Conservation (phyloP, 139 green algal genomes). For the Chlorella sp. region DNA sequence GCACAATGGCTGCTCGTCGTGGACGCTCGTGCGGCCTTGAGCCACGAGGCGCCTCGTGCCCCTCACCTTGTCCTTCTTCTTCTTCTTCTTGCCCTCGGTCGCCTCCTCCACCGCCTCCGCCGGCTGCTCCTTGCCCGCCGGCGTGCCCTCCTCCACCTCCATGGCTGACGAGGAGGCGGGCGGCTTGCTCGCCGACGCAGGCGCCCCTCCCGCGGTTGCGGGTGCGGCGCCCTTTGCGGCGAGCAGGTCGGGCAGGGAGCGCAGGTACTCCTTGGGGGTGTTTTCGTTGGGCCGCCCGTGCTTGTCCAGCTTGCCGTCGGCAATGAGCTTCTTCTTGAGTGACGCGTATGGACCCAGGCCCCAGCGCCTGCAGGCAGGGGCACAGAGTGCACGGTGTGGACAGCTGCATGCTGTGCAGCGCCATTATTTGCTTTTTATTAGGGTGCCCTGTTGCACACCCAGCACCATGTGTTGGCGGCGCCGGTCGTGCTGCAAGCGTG, state of each 20-base stretch:
- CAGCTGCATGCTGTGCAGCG: too few species aligned
- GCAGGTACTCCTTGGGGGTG: constrained; percentile 89
- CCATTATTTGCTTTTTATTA: too few species aligned
- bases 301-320: constrained; percentile 96
- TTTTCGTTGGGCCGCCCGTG: constrained; percentile 90
- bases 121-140: background rate
- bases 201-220: background rate
- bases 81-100: constrained; percentile 52
- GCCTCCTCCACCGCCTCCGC: constrained; percentile 14
- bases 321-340: constrained; percentile 97
- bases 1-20: background rate
- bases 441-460: too few species aligned
- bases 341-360: constrained; percentile 89
- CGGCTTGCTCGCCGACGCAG: too few species aligned
- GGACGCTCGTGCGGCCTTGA: background rate
- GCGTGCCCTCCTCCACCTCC: background rate
- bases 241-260: constrained; percentile 55
- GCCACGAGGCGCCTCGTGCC: background rate
- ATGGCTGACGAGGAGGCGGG: background rate
- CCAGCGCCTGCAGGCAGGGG: constrained; percentile 48
- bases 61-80: constrained; percentile 48
- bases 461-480: too few species aligned
- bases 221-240: background rate
- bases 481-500: too few species aligned
- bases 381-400: too few species aligned